phyloP scores from a whole-genome alignment of 768 basidiomycete species.

The Rhodotorula babjevae region DNA sequence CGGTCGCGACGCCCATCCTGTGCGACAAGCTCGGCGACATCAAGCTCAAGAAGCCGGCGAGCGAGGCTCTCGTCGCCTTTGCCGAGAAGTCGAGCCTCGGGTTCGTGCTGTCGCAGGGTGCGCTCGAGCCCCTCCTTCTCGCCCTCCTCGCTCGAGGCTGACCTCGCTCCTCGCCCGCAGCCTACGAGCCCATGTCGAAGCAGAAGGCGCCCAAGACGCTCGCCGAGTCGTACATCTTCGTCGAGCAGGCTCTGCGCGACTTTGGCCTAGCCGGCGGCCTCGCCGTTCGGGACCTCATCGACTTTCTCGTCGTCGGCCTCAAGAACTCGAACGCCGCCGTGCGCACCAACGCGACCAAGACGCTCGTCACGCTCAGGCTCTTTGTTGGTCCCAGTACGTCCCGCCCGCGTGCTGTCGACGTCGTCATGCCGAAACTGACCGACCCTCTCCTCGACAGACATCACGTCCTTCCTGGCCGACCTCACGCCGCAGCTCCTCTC shows the following conservation, averaged over 20 bases:
- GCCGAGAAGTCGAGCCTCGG: slow-evolving; percentile 90
- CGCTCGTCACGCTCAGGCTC: slow-evolving; percentile 81
- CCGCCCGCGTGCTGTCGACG: too few species aligned
- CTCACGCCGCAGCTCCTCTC: slow-evolving; percentile 85
- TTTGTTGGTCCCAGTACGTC: slow-evolving; percentile 80
- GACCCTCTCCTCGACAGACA: slow-evolving; percentile 53
- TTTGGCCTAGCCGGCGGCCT: slow-evolving; percentile 81
- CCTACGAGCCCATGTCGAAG: slow-evolving; percentile 85
- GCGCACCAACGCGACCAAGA: slow-evolving; percentile 85
- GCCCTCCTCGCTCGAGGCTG: background rate
- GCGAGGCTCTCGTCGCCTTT: slow-evolving; percentile 74
- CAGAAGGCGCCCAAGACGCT: slow-evolving; percentile 97
- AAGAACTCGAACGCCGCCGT: slow-evolving; percentile 93
- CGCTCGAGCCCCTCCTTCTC: slow-evolving; percentile 33
- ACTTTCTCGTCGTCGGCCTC: slow-evolving; percentile 78
- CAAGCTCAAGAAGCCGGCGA: slow-evolving; percentile 93
- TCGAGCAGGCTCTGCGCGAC: slow-evolving; percentile 75
- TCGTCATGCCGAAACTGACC: background rate
- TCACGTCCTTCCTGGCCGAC: slow-evolving; percentile 88
- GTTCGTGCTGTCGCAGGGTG: slow-evolving; percentile 88
- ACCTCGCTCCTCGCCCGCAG: slow-evolving; percentile 50
- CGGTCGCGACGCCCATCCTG: slow-evolving; percentile 72
- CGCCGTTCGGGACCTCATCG: slow-evolving; percentile 74
- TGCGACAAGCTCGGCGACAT: slow-evolving; percentile 92
- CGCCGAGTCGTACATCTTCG: slow-evolving; percentile 83